phyloP scores from a whole-genome alignment of 2,329 filamentous ascomycete species.

The Alternaria brassicae region DNA sequence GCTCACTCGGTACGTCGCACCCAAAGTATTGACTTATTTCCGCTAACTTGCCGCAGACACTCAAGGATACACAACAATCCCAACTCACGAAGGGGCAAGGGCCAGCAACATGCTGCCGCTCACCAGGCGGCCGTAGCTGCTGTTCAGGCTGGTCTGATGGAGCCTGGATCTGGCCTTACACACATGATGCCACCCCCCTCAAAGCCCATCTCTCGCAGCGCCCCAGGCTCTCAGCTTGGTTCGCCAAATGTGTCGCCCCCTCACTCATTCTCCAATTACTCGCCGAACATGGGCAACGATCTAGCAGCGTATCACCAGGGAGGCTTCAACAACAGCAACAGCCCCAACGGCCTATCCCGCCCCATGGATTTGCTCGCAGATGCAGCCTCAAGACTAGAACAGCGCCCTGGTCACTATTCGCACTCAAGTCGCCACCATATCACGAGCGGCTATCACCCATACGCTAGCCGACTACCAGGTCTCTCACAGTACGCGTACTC shows the following conservation, averaged over 20 bases:
- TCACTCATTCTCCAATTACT: constrained; percentile 76
- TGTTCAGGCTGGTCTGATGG: constrained; percentile 59
- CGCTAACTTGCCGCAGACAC: constrained; percentile 65
- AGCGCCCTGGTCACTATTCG: constrained; percentile 59
- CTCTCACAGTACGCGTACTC: constrained; percentile 62
- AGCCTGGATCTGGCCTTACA: constrained; percentile 57
- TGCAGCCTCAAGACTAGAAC: constrained; percentile 71
- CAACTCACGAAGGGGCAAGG: constrained; percentile 92
- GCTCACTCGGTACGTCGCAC: constrained; percentile 65
- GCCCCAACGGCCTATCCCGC: constrained; percentile 58
- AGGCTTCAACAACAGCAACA: constrained; percentile 43
- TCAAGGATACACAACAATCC: constrained; percentile 99
- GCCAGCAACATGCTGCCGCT: constrained; percentile 69
- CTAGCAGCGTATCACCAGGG: constrained; percentile 61
- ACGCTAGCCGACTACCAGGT: constrained; percentile 67
- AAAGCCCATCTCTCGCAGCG: constrained; percentile 84
- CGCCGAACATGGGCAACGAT: constrained; percentile 64
- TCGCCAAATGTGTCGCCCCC: constrained; percentile 98
- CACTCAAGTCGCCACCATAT: constrained; percentile 50
- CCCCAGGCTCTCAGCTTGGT: constrained; percentile 81
- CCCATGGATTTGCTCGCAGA: constrained; percentile 75
- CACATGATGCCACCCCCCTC: constrained; percentile 78
- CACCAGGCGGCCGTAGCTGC: constrained; percentile 63
- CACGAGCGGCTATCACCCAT: constrained; percentile 56
- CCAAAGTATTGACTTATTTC: background rate